Base-by-base conservation (phyloP, 768 basidiomycete genomes). In the Leccinum incarnatum region DNA sequence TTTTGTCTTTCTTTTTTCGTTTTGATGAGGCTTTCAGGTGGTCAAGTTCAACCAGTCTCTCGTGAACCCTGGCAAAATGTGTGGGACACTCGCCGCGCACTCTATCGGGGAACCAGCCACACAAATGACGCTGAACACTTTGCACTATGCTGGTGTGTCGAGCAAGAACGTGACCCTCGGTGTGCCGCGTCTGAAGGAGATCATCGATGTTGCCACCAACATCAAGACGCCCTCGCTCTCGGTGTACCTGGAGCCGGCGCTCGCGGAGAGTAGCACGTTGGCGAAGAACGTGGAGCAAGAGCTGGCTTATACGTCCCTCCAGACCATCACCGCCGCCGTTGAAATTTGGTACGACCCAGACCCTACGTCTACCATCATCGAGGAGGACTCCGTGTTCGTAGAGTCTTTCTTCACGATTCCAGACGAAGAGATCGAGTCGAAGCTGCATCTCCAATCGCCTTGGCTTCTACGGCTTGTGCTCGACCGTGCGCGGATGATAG, bases 91-190 rank as follows among this genome's bases (percentile, higher is more conserved):
- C 21, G 90, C 96, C 37, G 97, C 97, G 0, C 97, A 99, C 76
- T 98, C 97, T 0, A 99, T 98, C 63, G 97, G 97, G 74, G 97
- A 98, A 79, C 97, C 97, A 0, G 97, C 97, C 5, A 99, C 97
- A 1, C 97, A 99, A 77, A 98, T 99, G 97, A 98, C 97, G 6
- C 76, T 99, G 58, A 99, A 99, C 74, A 98, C 96, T 0, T 99
- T 98, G 91, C 97, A 99, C 76, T 98, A 98, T 72, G 97, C 97
- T 60, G 97, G 97, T 88, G 97, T 99, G 25, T 96, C 97, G n/a
- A 94, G 91, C 69, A 98, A 98, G 78, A 98, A 97, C 76, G 97
- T 99, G 53, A 99, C 97, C 0, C 92, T 98, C 59, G 97, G 97
- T 87, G 97, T 99, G 2, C 96, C 97, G 2, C 95, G 97, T 75